Conservation (phyloP, 176 grass and related monocot genomes). For the Musa schizocarpa region DNA sequence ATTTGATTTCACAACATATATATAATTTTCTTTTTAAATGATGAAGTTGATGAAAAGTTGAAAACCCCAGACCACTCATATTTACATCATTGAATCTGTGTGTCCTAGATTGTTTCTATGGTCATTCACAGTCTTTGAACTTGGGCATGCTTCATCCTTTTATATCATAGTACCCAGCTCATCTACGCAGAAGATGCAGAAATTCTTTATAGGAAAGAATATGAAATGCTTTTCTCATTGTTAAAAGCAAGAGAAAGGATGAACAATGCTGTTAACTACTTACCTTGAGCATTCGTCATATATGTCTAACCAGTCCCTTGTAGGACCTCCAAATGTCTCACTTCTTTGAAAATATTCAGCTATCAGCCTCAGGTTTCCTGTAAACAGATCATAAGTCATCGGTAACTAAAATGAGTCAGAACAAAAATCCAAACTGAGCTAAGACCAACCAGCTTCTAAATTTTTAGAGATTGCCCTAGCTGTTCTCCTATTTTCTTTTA, state of each 20-base stretch:
- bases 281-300: conserved; percentile 99
- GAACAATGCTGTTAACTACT: conserved; percentile 24
- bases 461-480: background rate
- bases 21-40: too few species aligned
- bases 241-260: conserved; percentile 5
- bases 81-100: too few species aligned
- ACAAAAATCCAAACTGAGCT: background rate
- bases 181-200: too few species aligned
- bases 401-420: conserved; percentile 4
- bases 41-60: too few species aligned
- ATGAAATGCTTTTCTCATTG: background rate
- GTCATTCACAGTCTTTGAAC: too few species aligned
- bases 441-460: background rate
- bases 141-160: too few species aligned
- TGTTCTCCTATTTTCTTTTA: background rate
- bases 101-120: too few species aligned
- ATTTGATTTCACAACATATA: too few species aligned
- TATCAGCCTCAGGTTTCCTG: conserved; percentile 81
- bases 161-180: too few species aligned
- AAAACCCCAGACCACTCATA: too few species aligned
- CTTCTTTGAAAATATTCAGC: conserved; percentile 94
- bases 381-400: conserved; percentile 11
- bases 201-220: background rate
- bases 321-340: conserved; percentile 69
- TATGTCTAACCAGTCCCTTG: conserved; percentile 91